Evolutionary conservation across 2,329 filamentous ascomycete species (phyloP).

Genomic region (Teratosphaeria nubilosa): DNA sequence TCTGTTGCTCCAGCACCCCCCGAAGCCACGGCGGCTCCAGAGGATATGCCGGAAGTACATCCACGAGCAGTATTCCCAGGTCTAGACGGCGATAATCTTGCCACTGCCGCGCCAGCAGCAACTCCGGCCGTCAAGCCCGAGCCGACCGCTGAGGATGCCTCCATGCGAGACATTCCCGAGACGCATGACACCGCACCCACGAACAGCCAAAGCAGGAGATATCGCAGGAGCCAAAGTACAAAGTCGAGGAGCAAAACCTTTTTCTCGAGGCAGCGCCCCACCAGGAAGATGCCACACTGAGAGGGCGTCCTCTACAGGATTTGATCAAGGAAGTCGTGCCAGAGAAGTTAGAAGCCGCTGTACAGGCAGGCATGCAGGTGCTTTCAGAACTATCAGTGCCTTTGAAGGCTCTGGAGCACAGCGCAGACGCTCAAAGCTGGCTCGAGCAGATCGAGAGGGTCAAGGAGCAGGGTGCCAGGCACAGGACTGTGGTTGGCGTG

Average conservation of each 20-base stretch:
- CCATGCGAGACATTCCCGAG: background rate
- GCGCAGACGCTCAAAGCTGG: constrained; percentile 31
- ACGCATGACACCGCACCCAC: background rate
- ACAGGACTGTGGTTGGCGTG: constrained; percentile 45
- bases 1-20: background rate
- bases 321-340: constrained; percentile 25
- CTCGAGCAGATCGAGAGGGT: constrained; percentile 33
- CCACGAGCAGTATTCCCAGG: background rate
- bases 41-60: background rate
- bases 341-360: constrained; percentile 30
- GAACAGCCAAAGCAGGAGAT: background rate
- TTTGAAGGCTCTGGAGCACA: constrained; percentile 18
- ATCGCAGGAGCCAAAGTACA: background rate
- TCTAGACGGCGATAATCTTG: background rate
- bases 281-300: constrained; percentile 1
- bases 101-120: background rate
- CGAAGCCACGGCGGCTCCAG: background rate
- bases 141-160: background rate
- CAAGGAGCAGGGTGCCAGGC: constrained; percentile 29
- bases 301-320: constrained; percentile 19
- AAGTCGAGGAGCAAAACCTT: background rate
- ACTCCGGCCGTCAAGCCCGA: background rate
- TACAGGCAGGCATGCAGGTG: constrained; percentile 28
- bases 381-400: constrained; percentile 26
- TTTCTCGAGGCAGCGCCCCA: constrained; percentile 6